phyloP scores from a whole-genome alignment of 169 alveolate species.

The Eimeria praecox region DNA sequence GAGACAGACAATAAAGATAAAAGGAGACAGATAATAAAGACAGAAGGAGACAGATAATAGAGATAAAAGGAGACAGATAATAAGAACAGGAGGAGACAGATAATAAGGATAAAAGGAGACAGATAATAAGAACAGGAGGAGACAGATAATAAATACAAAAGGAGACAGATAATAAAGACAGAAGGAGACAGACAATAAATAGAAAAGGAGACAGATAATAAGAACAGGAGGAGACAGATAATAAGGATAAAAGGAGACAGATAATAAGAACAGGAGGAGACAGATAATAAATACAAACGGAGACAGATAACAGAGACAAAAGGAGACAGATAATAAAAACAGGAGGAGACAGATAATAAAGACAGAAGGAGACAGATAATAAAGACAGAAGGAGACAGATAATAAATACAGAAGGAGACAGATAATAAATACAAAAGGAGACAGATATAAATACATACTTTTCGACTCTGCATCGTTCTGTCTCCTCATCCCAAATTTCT shows the following conservation, averaged over 20 bases:
- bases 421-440: background rate
- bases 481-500: slow-evolving; percentile 21
- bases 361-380: too few relatives aligned
- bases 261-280: too few relatives aligned
- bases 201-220: too few relatives aligned
- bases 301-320: background rate
- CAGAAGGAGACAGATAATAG: background rate
- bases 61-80: background rate
- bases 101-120: too few relatives aligned
- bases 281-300: background rate
- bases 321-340: background rate
- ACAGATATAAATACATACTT: background rate
- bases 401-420: too few relatives aligned
- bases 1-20: background rate
- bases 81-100: background rate
- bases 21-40: background rate
- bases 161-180: background rate
- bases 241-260: background rate
- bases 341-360: too few relatives aligned
- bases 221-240: too few relatives aligned
- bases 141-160: too few relatives aligned
- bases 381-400: too few relatives aligned
- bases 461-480: background rate
- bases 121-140: too few relatives aligned
- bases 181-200: background rate